Evolutionary conservation across 2,329 filamentous ascomycete genomes (phyloP).

Genomic region (Penicillium polonicum): DNA sequence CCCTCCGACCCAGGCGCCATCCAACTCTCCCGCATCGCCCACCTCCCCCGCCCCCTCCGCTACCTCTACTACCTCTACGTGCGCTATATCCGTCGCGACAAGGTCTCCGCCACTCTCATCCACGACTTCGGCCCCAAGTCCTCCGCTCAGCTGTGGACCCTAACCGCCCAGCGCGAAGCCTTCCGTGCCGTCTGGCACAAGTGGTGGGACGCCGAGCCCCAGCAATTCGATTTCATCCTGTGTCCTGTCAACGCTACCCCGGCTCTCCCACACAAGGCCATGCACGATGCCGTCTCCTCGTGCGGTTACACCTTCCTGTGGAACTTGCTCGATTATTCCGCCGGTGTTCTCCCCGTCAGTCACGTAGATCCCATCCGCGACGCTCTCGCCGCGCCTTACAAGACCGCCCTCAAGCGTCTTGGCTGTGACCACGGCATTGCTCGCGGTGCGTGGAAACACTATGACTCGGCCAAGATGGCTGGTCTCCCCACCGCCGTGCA

Average conservation of each 20-base stretch:
- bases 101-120: constrained; percentile 75
- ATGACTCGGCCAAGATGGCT: constrained; percentile 79
- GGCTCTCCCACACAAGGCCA: constrained; percentile 80
- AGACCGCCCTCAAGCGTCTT: constrained; percentile 34
- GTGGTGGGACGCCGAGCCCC: constrained; percentile 73
- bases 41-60: constrained; percentile 69
- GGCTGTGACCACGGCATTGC: constrained; percentile 73
- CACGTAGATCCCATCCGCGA: constrained; percentile 73
- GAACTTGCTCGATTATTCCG: constrained; percentile 86
- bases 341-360: constrained; percentile 79
- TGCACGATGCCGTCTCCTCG: constrained; percentile 79
- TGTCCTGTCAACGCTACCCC: constrained; percentile 88
- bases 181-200: constrained; percentile 78
- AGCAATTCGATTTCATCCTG: constrained; percentile 75
- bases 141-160: constrained; percentile 76
- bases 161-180: constrained; percentile 72
- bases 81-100: constrained; percentile 75
- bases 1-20: constrained; percentile 74
- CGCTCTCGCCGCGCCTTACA: constrained; percentile 57
- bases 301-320: constrained; percentile 95
- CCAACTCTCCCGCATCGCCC: constrained; percentile 72
- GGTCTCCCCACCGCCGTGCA: constrained; percentile 85
- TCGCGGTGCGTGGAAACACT: constrained; percentile 78
- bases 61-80: constrained; percentile 88
- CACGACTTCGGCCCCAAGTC: constrained; percentile 71